Evolutionary conservation across 2,329 filamentous ascomycete genomes (phyloP).

Genomic region (Ophiognomonia clavigignenti-juglandacearum): DNA sequence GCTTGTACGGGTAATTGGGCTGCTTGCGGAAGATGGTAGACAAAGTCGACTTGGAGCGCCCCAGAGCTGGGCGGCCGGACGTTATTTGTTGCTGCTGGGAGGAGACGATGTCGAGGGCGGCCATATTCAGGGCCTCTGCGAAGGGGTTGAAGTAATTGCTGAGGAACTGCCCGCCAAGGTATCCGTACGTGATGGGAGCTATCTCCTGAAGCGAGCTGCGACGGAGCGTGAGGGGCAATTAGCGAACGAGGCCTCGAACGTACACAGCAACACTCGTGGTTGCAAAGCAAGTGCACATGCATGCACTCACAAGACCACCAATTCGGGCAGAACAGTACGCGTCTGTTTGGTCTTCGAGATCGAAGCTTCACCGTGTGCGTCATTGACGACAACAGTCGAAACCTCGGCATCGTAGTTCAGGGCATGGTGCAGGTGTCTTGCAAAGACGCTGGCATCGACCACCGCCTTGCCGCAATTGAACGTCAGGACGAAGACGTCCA

Average conservation of each 20-base stretch:
- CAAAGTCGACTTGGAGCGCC: slow-evolving; percentile 16
- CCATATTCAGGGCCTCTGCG: slow-evolving; percentile 65
- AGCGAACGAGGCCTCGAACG: neutral
- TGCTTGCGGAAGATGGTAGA: slow-evolving; percentile 15
- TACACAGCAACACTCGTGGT: neutral
- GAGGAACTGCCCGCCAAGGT: slow-evolving; percentile 79
- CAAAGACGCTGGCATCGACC: slow-evolving; percentile 67
- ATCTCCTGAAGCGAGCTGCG: slow-evolving; percentile 81
- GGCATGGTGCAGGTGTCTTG: slow-evolving; percentile 60
- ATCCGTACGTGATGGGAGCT: slow-evolving; percentile 76
- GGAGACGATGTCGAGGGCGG: slow-evolving; percentile 41
- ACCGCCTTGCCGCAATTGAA: slow-evolving; percentile 80
- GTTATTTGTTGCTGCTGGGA: neutral
- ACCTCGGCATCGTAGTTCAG: slow-evolving; percentile 37
- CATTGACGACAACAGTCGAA: slow-evolving; percentile 23
- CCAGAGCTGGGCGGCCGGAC: neutral
- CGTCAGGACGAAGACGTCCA: slow-evolving; percentile 75
- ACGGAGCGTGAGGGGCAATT: slow-evolving; percentile 5
- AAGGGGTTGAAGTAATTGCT: slow-evolving; percentile 71
- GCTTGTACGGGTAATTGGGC: slow-evolving; percentile 53
- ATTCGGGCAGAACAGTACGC: slow-evolving; percentile 42
- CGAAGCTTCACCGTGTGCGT: too few species aligned
- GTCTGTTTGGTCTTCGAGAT: too few species aligned
- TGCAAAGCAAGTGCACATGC: neutral
- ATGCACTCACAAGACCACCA: slow-evolving; percentile 52